phyloP scores from a whole-genome alignment of 140 eudicot genomes.

The Cichorium intybus region DNA sequence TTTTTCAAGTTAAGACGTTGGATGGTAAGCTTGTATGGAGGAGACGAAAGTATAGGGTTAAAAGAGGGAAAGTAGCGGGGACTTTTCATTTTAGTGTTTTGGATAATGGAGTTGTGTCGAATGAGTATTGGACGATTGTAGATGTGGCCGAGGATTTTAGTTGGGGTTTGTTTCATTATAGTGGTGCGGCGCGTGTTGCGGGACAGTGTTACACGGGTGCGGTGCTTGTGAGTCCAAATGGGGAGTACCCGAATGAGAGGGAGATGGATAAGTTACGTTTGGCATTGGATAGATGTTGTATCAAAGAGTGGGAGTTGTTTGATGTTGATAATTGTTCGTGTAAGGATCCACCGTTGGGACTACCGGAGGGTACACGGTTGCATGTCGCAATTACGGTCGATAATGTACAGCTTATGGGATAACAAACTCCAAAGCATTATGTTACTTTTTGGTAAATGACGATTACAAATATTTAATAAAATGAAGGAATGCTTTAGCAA shows the following conservation, averaged over 20 bases:
- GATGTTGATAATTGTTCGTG: constrained; percentile 75
- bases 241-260: constrained; percentile 52
- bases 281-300: constrained; percentile 68
- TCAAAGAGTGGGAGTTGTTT: constrained; percentile 90
- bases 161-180: constrained; percentile 96
- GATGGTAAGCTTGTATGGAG: constrained; percentile 84
- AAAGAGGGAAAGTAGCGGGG: constrained; percentile 72
- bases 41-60: constrained; percentile 81
- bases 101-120: constrained; percentile 96
- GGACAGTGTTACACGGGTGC: constrained; percentile 96
- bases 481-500: too few relatives aligned
- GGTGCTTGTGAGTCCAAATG: constrained; percentile 75
- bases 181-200: constrained; percentile 95
- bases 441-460: too few relatives aligned
- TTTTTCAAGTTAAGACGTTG: constrained; percentile 79
- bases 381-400: constrained; percentile 33
- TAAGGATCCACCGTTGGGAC: constrained; percentile 65
- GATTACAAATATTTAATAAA: too few relatives aligned
- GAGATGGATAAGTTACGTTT: constrained; percentile 37
- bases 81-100: constrained; percentile 81
- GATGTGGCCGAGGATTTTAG: constrained; percentile 81
- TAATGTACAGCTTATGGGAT: background rate
- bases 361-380: constrained; percentile 78
- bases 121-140: constrained; percentile 90
- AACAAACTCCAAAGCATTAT: background rate